These are phyloP conservation scores for Porphyrellus cyaneotinctus DNA, from an alignment of 768 basidiomycete species.

Conservation along the genomic window DNA sequence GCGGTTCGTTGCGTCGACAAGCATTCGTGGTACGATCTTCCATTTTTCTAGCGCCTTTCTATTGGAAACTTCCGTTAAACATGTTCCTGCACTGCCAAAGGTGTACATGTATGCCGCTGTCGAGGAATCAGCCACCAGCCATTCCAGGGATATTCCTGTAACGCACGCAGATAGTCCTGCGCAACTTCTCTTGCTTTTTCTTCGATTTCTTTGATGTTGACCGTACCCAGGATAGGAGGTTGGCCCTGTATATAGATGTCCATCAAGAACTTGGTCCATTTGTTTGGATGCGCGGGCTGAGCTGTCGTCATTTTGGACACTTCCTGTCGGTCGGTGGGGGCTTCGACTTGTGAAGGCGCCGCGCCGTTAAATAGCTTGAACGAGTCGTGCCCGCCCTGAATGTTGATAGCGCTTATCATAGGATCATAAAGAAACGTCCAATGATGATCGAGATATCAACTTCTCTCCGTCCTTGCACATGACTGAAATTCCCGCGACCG, in stretches of 20 bases:
- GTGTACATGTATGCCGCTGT: conserved; percentile 72
- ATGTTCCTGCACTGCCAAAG: conserved; percentile 70
- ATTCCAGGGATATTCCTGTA: not conserved
- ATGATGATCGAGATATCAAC: not conserved
- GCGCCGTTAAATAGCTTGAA: not conserved
- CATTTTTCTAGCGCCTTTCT: conserved; percentile 58
- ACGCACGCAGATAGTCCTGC: conserved; percentile 53
- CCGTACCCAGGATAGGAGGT: conserved; percentile 47
- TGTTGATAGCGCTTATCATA: not conserved
- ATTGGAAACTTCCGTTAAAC: conserved; percentile 65
- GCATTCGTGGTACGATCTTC: conserved; percentile 79
- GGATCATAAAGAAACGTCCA: not conserved
- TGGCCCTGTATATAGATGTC: conserved; percentile 19
- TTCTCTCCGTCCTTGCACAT: not conserved
- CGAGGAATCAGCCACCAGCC: not conserved
- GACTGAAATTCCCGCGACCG: not conserved
- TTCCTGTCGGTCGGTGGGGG: not conserved
- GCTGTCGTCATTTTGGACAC: conserved; percentile 6
- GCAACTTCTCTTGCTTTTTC: conserved; percentile 60
- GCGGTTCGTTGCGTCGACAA: conserved; percentile 55
- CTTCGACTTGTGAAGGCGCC: not conserved
- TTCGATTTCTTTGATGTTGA: conserved; percentile 59
- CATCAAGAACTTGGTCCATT: conserved; percentile 26
- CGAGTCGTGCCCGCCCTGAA: not conserved
- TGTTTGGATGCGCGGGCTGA: conserved; percentile 14